Percentiles rank a stretch among this genome's conserved stretches.
These are phyloP conservation scores for Diplodia seriata DNA, from an alignment of 2,329 filamentous ascomycete genomes.

Conservation along the genomic window DNA sequence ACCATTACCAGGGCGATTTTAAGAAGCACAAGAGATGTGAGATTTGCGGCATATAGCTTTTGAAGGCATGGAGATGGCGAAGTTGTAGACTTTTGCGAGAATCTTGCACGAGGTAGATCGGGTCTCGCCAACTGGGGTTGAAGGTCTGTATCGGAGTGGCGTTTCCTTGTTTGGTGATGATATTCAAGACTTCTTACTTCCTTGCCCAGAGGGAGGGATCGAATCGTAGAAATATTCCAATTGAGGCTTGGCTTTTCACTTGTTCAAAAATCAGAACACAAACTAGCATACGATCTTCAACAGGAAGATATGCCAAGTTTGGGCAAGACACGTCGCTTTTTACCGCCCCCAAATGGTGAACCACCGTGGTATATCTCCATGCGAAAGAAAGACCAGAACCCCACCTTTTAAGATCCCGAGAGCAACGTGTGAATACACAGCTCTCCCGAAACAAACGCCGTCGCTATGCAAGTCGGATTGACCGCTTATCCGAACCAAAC, in stretches of 20 bases:
- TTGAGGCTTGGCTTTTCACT: not conserved
- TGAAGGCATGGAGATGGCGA: not conserved
- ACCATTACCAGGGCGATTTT: constrained; percentile 37
- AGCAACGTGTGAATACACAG: not conserved
- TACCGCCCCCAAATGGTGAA: constrained; percentile 5
- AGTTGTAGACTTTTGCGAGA: not conserved
- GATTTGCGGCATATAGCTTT: constrained; percentile 31
- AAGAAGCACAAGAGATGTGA: constrained; percentile 37
- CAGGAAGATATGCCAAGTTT: not conserved
- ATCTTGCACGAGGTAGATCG: not conserved
- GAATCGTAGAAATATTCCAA: not conserved
- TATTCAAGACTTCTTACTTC: not conserved
- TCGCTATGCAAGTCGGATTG: constrained; percentile 30
- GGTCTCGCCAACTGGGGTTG: not conserved
- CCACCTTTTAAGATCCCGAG: not conserved
- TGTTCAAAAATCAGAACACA: not conserved
- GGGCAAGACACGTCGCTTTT: not conserved
- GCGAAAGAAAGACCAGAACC: constrained; percentile 14
- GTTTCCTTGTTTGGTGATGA: not conserved
- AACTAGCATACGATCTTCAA: constrained; percentile 4
- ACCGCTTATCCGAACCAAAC: not conserved
- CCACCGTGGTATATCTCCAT: constrained; percentile 28
- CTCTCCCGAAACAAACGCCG: constrained; percentile 26
- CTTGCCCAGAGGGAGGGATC: not conserved
- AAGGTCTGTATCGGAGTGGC: not conserved